Evolutionary conservation across 2,329 filamentous ascomycete species (phyloP).

Genomic region (Colletotrichum sp.): DNA sequence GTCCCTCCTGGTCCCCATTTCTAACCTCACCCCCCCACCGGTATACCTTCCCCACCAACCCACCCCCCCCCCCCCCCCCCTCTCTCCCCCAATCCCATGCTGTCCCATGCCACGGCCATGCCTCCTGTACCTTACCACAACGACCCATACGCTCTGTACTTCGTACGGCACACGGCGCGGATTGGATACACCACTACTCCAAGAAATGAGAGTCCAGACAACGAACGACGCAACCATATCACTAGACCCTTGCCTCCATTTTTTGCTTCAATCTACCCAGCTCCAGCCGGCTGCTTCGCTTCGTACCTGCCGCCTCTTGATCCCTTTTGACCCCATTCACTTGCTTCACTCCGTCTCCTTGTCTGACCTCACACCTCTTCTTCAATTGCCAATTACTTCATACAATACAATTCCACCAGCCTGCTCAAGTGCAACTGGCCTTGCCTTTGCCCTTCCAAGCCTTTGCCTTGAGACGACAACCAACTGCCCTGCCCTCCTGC

Average conservation of each 20-base stretch:
- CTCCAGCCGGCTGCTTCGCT: not conserved
- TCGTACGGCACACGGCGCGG: not conserved
- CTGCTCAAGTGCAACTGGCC: not conserved
- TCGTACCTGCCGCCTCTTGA: not conserved
- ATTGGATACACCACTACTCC: not conserved
- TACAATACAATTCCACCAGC: constrained; percentile 9
- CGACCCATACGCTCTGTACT: not conserved
- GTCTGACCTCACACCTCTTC: not conserved
- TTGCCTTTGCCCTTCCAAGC: not conserved
- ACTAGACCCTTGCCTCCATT: constrained; percentile 14
- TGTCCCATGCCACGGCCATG: not conserved
- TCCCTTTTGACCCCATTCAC: constrained; percentile 1
- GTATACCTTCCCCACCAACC: too few species aligned
- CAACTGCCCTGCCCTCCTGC: not conserved
- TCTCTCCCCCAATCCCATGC: not conserved
- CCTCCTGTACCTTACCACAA: not conserved
- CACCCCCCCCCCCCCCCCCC: not conserved
- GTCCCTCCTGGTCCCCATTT: too few species aligned
- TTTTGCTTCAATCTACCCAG: constrained; percentile 11
- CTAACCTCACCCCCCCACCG: too few species aligned
- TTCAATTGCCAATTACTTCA: not conserved
- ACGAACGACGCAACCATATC: constrained; percentile 23
- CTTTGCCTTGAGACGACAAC: not conserved
- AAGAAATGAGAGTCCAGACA: constrained; percentile 19
- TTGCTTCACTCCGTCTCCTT: not conserved